phyloP scores from a whole-genome alignment of 2,329 filamentous ascomycete genomes.

The Stachybotrys elegans region DNA sequence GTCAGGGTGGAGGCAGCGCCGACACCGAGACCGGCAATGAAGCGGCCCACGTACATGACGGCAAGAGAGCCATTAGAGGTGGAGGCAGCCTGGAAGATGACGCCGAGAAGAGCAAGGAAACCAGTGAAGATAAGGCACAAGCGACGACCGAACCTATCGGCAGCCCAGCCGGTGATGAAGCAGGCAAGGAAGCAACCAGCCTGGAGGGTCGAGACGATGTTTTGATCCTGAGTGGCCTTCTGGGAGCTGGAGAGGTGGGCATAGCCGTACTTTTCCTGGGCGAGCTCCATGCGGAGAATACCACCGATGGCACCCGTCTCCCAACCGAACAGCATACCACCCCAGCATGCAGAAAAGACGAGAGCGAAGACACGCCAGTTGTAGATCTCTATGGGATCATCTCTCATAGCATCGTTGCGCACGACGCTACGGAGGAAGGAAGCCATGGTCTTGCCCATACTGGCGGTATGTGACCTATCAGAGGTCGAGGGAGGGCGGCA shows the following conservation, averaged over 20 bases:
- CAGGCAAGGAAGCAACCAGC: conserved; percentile 63
- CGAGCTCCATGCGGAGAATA: conserved; percentile 55
- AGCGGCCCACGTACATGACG: conserved; percentile 62
- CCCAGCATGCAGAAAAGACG: conserved; percentile 62
- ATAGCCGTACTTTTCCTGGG: conserved; percentile 41
- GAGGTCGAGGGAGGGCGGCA: not conserved
- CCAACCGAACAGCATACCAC: conserved; percentile 51
- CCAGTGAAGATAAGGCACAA: conserved; percentile 51
- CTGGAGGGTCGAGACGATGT: conserved; percentile 66
- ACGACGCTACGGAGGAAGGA: conserved; percentile 51
- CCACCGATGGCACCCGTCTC: conserved; percentile 64
- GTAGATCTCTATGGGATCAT: conserved; percentile 63
- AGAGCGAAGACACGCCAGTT: conserved; percentile 64
- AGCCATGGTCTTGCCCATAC: conserved; percentile 32
- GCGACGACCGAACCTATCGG: conserved; percentile 52
- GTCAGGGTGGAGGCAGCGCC: conserved; percentile 43
- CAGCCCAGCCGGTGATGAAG: conserved; percentile 48
- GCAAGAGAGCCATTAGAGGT: conserved; percentile 46
- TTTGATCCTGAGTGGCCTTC: conserved; percentile 53
- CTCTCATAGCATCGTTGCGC: conserved; percentile 66
- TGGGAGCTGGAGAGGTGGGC: conserved; percentile 16
- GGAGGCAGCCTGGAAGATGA: conserved; percentile 59
- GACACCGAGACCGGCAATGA: conserved; percentile 43
- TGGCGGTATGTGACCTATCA: conserved; percentile 9
- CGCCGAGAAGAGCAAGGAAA: conserved; percentile 53